A percentile compares a stretch with the other conserved stretches of the same genome.
Conservation (phyloP, 805 yeast genomes). For the Ogataea angusta region DNA sequence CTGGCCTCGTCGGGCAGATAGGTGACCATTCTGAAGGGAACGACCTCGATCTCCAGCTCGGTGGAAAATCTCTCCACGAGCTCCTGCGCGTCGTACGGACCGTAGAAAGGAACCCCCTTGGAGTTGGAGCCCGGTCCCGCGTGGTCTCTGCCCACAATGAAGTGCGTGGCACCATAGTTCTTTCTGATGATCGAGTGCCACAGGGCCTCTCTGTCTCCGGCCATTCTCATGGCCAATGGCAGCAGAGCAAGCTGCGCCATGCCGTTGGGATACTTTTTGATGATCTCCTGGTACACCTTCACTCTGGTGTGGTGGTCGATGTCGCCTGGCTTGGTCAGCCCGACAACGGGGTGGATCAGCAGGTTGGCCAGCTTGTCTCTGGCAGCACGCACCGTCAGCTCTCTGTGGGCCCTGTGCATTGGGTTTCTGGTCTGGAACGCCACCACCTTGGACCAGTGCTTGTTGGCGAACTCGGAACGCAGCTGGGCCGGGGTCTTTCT, state of each 20-base stretch:
- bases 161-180: constrained; percentile 95
- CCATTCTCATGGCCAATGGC: constrained; percentile 99
- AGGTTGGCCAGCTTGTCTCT: constrained; percentile 83
- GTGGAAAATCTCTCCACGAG: constrained; percentile 70
- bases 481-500: constrained; percentile 90
- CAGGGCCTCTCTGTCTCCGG: constrained; percentile 96
- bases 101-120: constrained; percentile 89
- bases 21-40: constrained; percentile 96
- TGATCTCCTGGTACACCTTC: constrained; percentile 86
- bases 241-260: constrained; percentile 84
- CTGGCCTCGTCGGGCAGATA: constrained; percentile 93
- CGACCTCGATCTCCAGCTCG: constrained; percentile 85
- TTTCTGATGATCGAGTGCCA: constrained; percentile 98
- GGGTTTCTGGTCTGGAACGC: constrained; percentile 99
- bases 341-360: constrained; percentile 94
- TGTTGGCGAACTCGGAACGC: constrained; percentile 74
- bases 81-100: constrained; percentile 95
- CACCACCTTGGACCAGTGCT: constrained; percentile 85
- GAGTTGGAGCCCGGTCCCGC: constrained; percentile 94
- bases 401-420: constrained; percentile 98
- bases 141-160: constrained; percentile 96
- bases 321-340: constrained; percentile 95
- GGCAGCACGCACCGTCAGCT: constrained; percentile 95
- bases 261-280: constrained; percentile 91
- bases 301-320: constrained; percentile 98